Base-by-base conservation (phyloP, 768 basidiomycete species). In the Leccinum sublutescens region DNA sequence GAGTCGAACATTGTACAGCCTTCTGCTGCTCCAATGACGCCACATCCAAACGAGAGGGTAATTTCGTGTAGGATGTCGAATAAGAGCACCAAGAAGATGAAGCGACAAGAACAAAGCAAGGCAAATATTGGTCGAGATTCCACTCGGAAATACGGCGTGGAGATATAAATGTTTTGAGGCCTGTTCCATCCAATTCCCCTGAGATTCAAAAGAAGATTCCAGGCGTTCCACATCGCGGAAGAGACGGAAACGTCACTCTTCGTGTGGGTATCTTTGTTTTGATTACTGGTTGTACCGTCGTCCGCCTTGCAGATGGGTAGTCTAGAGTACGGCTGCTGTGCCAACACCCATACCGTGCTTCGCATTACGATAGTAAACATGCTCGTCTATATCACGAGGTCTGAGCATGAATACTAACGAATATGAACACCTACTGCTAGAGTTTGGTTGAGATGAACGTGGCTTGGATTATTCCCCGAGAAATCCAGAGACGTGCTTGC, bases 1-100 rank as follows among this genome's bases (percentile, higher is more conserved):
- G 73, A 55, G 55, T 75, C 74, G 50, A 75, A 78, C 60, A 82
- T 76, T 14, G 73, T 64, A 5, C 74, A 76, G 14, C 77, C 78
- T 4, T 62, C 38, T 6, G 67, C 60, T 14, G 65, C 64, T 36
- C 71, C 69, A 65, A 83, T 70, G 3, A 79, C 77, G 4, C 70
- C 63, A 2, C 80, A 80, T 15, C 75, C 74, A 52, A 84, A 75
- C 0, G 51, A 56, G n/a, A 47, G 43, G 21, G 48, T 12, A 12
- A 5, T 56, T 50, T 4, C 31, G 11, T 23, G 8, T 17, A 57
- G 0, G 12, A 11, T 12, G 33, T 71, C 70, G 38, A 40, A 55
- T 8, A 27, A 50, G 45, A 62, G 1, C 12, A 10, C 17, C n/a
- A 54, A 57, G 21, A 64, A 9, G 29, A 55, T 1, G 29, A 59